Percentiles rank a stretch among this genome's conserved stretches.
These are phyloP conservation scores for Rubus parviflorus DNA, from an alignment of 306 rosid genomes.

Conservation along the genomic window DNA sequence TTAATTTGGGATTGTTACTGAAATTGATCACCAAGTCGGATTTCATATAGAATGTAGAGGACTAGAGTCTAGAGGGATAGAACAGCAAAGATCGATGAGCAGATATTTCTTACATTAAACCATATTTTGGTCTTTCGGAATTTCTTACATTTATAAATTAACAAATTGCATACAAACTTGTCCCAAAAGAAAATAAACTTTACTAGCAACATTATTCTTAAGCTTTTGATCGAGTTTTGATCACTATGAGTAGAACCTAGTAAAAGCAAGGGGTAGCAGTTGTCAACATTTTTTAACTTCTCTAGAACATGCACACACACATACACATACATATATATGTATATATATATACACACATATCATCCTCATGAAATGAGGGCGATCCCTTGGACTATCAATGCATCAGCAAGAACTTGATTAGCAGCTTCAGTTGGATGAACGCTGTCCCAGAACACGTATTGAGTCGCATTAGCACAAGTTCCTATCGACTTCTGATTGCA, in stretches of 20 bases:
- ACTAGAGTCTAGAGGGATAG: background rate
- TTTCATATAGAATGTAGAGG: background rate
- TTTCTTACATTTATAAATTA: slow-evolving; percentile 10
- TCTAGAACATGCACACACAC: background rate
- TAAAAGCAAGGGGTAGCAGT: slow-evolving; percentile 1
- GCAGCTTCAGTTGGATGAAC: slow-evolving; percentile 95
- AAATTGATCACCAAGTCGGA: background rate
- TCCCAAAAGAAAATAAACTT: slow-evolving; percentile 9
- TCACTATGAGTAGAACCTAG: background rate
- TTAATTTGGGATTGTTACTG: background rate
- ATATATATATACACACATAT: background rate
- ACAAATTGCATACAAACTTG: slow-evolving; percentile 17
- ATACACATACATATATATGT: too few relatives aligned
- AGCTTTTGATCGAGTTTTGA: slow-evolving; percentile 4
- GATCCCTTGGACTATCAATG: slow-evolving; percentile 64
- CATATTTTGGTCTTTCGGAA: background rate
- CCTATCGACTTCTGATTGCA: slow-evolving; percentile 79
- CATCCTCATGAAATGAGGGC: slow-evolving; percentile 56
- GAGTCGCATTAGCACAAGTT: slow-evolving; percentile 85
- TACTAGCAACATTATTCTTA: slow-evolving; percentile 20
- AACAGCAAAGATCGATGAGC: background rate
- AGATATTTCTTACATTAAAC: background rate
- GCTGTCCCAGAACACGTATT: slow-evolving; percentile 92
- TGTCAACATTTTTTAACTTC: background rate
- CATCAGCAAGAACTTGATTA: slow-evolving; percentile 82